A percentile compares a stretch with the other conserved stretches of the same genome.
Conservation (phyloP, 2,329 filamentous ascomycete genomes). For the Xylariaceae sp. region DNA sequence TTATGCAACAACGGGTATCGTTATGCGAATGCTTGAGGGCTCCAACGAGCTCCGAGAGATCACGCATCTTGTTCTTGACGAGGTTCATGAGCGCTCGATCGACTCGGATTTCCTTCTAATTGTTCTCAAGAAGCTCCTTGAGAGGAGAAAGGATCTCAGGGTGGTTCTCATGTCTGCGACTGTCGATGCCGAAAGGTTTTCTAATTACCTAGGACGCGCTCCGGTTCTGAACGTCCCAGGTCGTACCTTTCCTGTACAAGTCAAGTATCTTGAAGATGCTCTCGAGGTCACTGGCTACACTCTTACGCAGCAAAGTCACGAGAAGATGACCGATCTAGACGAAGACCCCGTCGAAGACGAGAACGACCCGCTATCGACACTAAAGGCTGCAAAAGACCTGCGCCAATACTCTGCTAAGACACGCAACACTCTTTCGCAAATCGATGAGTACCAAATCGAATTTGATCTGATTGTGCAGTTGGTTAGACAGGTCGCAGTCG, state of each 20-base stretch:
- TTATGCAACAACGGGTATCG: conserved; percentile 89
- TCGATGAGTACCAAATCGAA: conserved; percentile 92
- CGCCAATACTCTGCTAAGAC: conserved; percentile 79
- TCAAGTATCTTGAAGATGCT: conserved; percentile 89
- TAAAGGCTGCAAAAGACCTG: conserved; percentile 69
- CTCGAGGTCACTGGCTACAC: conserved; percentile 84
- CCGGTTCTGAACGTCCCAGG: conserved; percentile 91
- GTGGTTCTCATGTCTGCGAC: conserved; percentile 98
- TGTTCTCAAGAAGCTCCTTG: conserved; percentile 82
- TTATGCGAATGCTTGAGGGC: conserved; percentile 96
- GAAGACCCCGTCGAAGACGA: conserved; percentile 63
- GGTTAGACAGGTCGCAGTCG: conserved; percentile 75
- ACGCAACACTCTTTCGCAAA: conserved; percentile 72
- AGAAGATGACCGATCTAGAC: conserved; percentile 67
- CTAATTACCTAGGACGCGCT: conserved; percentile 82
- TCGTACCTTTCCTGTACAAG: conserved; percentile 89
- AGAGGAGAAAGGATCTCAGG: conserved; percentile 80
- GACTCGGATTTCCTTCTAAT: conserved; percentile 97
- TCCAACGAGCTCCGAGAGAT: conserved; percentile 86
- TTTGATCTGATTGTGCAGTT: conserved; percentile 85
- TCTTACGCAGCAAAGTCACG: conserved; percentile 56
- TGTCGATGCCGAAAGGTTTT: conserved; percentile 90
- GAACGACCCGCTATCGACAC: conserved; percentile 57
- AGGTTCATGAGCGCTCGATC: conserved; percentile 95
- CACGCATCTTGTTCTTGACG: conserved; percentile 94